Percentiles rank a stretch among this genome's conserved stretches.
Evolutionary conservation across 78 protist species (phyloP).

Genomic region (Polysphondylium violaceum): DNA sequence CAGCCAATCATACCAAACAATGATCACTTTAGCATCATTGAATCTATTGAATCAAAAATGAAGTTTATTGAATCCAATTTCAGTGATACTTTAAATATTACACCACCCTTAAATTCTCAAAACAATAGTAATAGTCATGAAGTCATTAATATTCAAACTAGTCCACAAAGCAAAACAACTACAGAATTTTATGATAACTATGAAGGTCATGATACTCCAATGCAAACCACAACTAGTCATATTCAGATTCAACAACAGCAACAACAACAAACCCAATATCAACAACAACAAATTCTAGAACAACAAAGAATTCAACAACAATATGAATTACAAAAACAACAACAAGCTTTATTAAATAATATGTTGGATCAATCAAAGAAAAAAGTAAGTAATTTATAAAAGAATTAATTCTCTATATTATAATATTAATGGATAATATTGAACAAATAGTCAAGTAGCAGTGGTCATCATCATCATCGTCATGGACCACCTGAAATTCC

Average conservation of each 20-base stretch:
- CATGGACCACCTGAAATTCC: conserved; percentile 84
- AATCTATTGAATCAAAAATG: conserved; percentile 44
- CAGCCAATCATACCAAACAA: not conserved
- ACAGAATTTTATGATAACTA: not conserved
- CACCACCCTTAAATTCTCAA: not conserved
- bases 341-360: not conserved
- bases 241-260: not conserved
- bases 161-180: not conserved
- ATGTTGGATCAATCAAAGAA: not conserved
- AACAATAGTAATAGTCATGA: not conserved
- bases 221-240: not conserved
- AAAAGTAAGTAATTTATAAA: not conserved
- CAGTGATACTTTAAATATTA: conserved; percentile 1
- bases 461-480: not conserved
- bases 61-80: conserved; percentile 40
- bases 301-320: not conserved
- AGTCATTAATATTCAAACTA: conserved; percentile 7
- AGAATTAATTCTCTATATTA: not conserved
- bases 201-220: not conserved
- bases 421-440: not conserved
- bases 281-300: not conserved
- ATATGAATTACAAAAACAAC: not conserved
- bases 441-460: not conserved
- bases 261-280: conserved; percentile 11
- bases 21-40: not conserved